A percentile compares a stretch with the other conserved stretches of the same genome.
These are phyloP conservation scores for Micractinium sp. DNA, from an alignment of 139 green algal species.

Conservation along the genomic window DNA sequence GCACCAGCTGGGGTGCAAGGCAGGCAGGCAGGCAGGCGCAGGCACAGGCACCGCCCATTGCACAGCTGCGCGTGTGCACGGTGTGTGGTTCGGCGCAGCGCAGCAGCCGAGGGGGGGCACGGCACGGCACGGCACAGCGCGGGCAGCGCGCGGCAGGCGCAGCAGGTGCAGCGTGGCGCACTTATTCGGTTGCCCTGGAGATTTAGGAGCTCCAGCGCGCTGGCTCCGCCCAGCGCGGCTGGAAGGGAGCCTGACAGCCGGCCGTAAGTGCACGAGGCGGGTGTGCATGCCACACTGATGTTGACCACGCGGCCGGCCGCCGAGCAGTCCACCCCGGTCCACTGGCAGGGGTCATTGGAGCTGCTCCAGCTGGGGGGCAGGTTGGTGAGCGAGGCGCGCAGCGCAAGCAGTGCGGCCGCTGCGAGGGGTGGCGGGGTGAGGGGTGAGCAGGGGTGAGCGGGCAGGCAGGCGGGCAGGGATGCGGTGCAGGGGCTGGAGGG, in stretches of 20 bases:
- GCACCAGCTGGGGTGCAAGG: neutral
- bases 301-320: neutral
- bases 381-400: constrained; percentile 6
- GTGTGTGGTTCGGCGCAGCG: neutral
- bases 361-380: neutral
- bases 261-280: neutral
- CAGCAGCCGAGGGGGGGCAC: neutral
- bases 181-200: neutral
- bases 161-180: neutral
- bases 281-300: neutral
- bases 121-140: neutral
- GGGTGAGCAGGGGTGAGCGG: too few relatives aligned
- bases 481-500: too few relatives aligned
- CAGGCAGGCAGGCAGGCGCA: too few relatives aligned
- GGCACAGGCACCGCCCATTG: too few relatives aligned
- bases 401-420: neutral
- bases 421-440: neutral
- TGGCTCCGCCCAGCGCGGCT: neutral
- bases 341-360: neutral
- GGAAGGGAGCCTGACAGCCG: neutral
- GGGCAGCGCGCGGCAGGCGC: neutral
- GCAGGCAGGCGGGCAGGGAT: too few relatives aligned
- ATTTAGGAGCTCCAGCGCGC: neutral
- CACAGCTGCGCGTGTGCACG: too few relatives aligned
- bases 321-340: neutral